Evolutionary conservation across 208 protist species (phyloP).

Genomic region (Angomonas deanei): DNA sequence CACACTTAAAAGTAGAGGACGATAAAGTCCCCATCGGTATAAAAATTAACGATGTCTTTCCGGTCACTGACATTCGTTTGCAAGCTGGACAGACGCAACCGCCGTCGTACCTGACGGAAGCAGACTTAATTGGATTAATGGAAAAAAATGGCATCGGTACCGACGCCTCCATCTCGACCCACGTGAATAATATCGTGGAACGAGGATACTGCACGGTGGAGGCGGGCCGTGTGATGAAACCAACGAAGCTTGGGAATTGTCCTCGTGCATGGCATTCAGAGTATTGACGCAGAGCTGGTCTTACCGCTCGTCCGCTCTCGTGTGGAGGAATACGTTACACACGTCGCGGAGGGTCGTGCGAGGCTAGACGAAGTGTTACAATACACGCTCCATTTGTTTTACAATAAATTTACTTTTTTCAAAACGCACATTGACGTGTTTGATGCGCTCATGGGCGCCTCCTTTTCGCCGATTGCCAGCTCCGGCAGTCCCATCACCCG

Average conservation of each 20-base stretch:
- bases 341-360: constrained; percentile 90
- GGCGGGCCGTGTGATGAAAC: constrained; percentile 82
- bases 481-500: constrained; percentile 81
- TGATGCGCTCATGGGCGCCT: constrained; percentile 92
- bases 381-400: constrained; percentile 79
- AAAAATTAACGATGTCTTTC: constrained; percentile 58
- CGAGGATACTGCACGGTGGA: constrained; percentile 88
- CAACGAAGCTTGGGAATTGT: constrained; percentile 93
- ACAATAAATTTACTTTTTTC: constrained; percentile 90
- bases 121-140: constrained; percentile 97
- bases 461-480: constrained; percentile 82
- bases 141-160: constrained; percentile 98
- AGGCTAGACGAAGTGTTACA: constrained; percentile 76
- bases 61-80: constrained; percentile 71
- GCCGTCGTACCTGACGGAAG: constrained; percentile 95
- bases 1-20: constrained; percentile 56
- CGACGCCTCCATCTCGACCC: constrained; percentile 98
- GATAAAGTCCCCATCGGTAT: constrained; percentile 73
- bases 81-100: constrained; percentile 84
- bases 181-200: constrained; percentile 96
- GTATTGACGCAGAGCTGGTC: constrained; percentile 93
- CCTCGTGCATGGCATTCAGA: constrained; percentile 90
- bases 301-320: constrained; percentile 85
- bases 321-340: constrained; percentile 91
- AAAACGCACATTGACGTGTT: constrained; percentile 89